Base-by-base conservation (phyloP, 805 yeast species). In the Ascoidea rubescens region DNA sequence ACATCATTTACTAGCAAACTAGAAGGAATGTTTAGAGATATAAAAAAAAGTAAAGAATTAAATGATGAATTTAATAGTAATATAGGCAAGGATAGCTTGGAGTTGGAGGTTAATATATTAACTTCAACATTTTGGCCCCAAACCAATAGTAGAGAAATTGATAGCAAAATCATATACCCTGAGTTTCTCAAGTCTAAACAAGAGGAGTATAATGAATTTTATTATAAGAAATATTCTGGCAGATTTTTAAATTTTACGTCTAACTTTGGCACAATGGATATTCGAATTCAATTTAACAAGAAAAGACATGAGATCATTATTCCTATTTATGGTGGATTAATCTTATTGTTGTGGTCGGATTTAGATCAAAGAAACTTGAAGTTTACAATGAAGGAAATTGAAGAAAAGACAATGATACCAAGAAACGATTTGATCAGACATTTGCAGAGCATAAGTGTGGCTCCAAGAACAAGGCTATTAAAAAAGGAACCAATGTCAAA, bases 21-120 rank as follows among this genome's bases (percentile, higher is more conserved):
- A 37, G 89, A 87, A 61, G 88, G 87, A 47, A 90, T 90, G 96
- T 79, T 87, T 57, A 77, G 82, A 60, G 97, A 90, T 61, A 80
- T 88, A 48, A 77, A 77, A 54, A 57, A 73, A 0, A 83, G 89
- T 0, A 68, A 67, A 48, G 84, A 77, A 31, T 59, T 72, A 32
- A 68, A 75, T 47, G 51, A 60, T 10, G 74, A 68, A 44, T 79
- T 75, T 62, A 62, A 65, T 32, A 46, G 53, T 46, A 37, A 54
- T 53, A 50, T 51, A 48, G 49, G 51, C 17, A 62, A 58, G 46
- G 59, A 59, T 55, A 67, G 67, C 31, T 55, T 64, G 54, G 75
- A 71, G 30, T 66, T 79, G 54, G 75, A 74, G 5, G 72, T 77
- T 2, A 73, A 77, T 17, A 72, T 83, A 1, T 65, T 84, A 46